phyloP scores from a whole-genome alignment of 257 asterid genomes.

The Rhazya stricta region DNA sequence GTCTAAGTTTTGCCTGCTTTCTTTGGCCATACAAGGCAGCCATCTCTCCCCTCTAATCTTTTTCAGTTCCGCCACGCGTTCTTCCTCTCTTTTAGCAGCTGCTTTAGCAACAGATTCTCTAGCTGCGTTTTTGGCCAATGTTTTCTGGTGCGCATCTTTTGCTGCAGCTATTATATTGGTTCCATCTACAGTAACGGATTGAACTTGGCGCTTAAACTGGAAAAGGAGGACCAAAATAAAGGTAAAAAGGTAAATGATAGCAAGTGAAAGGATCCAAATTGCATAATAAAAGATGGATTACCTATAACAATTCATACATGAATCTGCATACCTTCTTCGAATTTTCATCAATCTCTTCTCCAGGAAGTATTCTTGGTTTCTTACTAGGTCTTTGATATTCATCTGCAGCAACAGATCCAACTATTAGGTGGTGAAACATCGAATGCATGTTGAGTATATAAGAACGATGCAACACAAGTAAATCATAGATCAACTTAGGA shows the following conservation, averaged over 20 bases:
- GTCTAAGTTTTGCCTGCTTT: slow-evolving; percentile 23
- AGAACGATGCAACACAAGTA: neutral
- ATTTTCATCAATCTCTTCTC: slow-evolving; percentile 56
- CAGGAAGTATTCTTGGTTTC: slow-evolving; percentile 68
- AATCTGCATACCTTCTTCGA: slow-evolving; percentile 47
- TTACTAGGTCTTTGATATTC: slow-evolving; percentile 53
- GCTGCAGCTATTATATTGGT: slow-evolving; percentile 54
- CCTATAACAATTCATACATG: neutral
- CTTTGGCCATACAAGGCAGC: slow-evolving; percentile 69
- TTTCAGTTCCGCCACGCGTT: slow-evolving; percentile 59
- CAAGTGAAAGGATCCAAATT: neutral
- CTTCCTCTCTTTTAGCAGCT: slow-evolving; percentile 72
- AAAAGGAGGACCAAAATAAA: slow-evolving; percentile 2
- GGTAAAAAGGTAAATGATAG: neutral
- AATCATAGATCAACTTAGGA: neutral
- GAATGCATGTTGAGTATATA: neutral
- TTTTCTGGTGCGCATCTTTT: slow-evolving; percentile 40
- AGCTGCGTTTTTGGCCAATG: slow-evolving; percentile 59
- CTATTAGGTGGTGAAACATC: slow-evolving; percentile 1
- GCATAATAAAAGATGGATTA: neutral
- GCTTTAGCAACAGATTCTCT: slow-evolving; percentile 58
- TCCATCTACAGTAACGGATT: slow-evolving; percentile 65
- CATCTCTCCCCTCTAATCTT: slow-evolving; percentile 74
- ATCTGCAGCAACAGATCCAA: slow-evolving; percentile 22
- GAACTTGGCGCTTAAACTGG: slow-evolving; percentile 57